A percentile compares a stretch with the other conserved stretches of the same genome.
These are phyloP conservation scores for Diaporthe citrichinensis DNA, from an alignment of 2,329 filamentous ascomycete species.

Conservation along the genomic window DNA sequence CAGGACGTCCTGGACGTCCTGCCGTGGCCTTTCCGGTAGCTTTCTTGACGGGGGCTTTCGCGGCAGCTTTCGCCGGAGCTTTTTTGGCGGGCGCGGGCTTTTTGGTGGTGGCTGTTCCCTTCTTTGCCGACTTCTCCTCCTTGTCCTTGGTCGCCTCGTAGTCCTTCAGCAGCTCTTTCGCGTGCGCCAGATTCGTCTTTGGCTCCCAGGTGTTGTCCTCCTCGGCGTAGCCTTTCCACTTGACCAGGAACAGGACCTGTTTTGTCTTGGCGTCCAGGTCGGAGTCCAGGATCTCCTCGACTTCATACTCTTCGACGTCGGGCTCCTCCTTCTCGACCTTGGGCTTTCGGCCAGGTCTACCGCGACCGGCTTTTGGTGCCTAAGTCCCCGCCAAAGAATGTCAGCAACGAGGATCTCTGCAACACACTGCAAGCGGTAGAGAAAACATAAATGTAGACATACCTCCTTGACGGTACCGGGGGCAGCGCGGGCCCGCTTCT, in stretches of 20 bases:
- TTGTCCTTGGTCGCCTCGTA: slow-evolving; percentile 53
- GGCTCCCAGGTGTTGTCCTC: slow-evolving; percentile 69
- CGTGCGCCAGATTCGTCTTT: slow-evolving; percentile 58
- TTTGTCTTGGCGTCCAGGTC: slow-evolving; percentile 55
- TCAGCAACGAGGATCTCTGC: slow-evolving; percentile 1
- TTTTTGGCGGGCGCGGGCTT: slow-evolving; percentile 18
- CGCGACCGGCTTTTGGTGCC: slow-evolving; percentile 33
- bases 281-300: slow-evolving; percentile 62
- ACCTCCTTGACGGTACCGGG: slow-evolving; percentile 36
- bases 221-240: slow-evolving; percentile 65
- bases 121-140: slow-evolving; percentile 32
- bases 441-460: not conserved
- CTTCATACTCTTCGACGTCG: slow-evolving; percentile 57
- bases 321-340: slow-evolving; percentile 35
- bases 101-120: slow-evolving; percentile 39
- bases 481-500: slow-evolving; percentile 37
- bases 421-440: not conserved
- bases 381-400: not conserved
- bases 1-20: slow-evolving; percentile 9
- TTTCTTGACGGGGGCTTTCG: slow-evolving; percentile 26
- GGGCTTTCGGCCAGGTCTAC: slow-evolving; percentile 37
- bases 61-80: slow-evolving; percentile 26
- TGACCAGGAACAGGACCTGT: slow-evolving; percentile 62
- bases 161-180: slow-evolving; percentile 52
- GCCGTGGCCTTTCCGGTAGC: slow-evolving; percentile 39